phyloP scores from a whole-genome alignment of 1,284 basidiomycete genomes.

The Kwoniella shivajii region DNA sequence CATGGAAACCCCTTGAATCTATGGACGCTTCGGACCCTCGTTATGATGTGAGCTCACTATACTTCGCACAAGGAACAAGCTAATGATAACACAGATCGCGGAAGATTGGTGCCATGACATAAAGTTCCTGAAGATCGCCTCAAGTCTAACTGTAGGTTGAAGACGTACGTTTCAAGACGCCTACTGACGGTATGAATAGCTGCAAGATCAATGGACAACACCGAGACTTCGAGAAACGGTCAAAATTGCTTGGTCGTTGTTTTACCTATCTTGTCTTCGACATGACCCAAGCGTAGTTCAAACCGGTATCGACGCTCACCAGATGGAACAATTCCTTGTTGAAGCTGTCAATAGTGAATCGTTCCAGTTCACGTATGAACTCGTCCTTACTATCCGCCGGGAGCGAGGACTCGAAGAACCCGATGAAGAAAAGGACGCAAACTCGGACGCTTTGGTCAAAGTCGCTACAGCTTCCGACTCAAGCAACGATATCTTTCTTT shows the following conservation, averaged over 20 bases:
- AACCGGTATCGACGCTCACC: conserved; percentile 74
- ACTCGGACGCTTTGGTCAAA: conserved; percentile 63
- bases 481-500: conserved; percentile 56
- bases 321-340: conserved; percentile 77
- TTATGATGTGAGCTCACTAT: conserved; percentile 25
- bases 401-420: conserved; percentile 30
- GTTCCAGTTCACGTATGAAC: conserved; percentile 68
- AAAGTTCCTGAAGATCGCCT: conserved; percentile 40
- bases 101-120: conserved; percentile 37
- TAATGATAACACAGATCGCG: conserved; percentile 12
- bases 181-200: conserved; percentile 22
- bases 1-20: conserved; percentile 35
- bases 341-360: conserved; percentile 79
- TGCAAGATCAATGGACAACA: conserved; percentile 65
- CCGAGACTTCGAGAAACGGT: conserved; percentile 74
- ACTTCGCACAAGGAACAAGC: neutral
- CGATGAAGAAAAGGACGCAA: conserved; percentile 32
- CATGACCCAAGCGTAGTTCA: conserved; percentile 63
- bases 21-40: conserved; percentile 28
- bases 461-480: conserved; percentile 64
- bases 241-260: conserved; percentile 83
- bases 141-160: conserved; percentile 32
- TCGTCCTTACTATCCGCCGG: conserved; percentile 51
- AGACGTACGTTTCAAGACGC: neutral
- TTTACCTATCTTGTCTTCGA: conserved; percentile 72